Evolutionary conservation across 306 rosid genomes (phyloP).

Genomic region (Rosa chinensis): DNA sequence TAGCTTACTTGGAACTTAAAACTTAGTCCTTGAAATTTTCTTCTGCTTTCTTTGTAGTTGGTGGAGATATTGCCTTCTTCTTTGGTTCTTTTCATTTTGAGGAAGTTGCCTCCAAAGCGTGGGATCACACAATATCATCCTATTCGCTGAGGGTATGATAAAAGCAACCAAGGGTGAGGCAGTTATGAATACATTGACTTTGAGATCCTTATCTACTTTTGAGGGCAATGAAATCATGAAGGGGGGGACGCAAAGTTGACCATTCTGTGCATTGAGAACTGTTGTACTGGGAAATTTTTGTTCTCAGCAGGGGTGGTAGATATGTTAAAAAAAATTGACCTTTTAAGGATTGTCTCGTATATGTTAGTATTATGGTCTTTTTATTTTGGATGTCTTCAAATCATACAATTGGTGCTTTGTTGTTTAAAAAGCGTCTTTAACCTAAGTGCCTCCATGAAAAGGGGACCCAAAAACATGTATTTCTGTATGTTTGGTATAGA

Average conservation of each 20-base stretch:
- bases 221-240: not conserved
- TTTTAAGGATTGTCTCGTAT: slow-evolving; percentile 11
- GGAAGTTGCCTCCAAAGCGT: slow-evolving; percentile 64
- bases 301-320: slow-evolving; percentile 24
- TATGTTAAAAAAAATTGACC: slow-evolving; percentile 23
- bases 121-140: slow-evolving; percentile 67
- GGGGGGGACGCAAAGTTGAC: slow-evolving; percentile 3
- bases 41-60: slow-evolving; percentile 30
- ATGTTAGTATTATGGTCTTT: slow-evolving; percentile 13
- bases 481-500: slow-evolving; percentile 1
- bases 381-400: slow-evolving; percentile 16
- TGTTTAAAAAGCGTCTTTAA: slow-evolving; percentile 12
- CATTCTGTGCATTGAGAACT: slow-evolving; percentile 17
- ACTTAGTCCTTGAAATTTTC: not conserved
- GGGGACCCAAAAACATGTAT: not conserved
- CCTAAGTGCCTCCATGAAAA: not conserved
- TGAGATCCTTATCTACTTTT: slow-evolving; percentile 14
- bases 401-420: slow-evolving; percentile 18
- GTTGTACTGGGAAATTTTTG: slow-evolving; percentile 17
- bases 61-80: slow-evolving; percentile 62
- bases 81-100: slow-evolving; percentile 55
- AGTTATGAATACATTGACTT: slow-evolving; percentile 4
- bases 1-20: not conserved
- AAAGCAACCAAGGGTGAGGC: slow-evolving; percentile 5
- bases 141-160: slow-evolving; percentile 36